phyloP scores from a whole-genome alignment of 2,329 filamentous ascomycete genomes.

The Aureobasidium sp. region DNA sequence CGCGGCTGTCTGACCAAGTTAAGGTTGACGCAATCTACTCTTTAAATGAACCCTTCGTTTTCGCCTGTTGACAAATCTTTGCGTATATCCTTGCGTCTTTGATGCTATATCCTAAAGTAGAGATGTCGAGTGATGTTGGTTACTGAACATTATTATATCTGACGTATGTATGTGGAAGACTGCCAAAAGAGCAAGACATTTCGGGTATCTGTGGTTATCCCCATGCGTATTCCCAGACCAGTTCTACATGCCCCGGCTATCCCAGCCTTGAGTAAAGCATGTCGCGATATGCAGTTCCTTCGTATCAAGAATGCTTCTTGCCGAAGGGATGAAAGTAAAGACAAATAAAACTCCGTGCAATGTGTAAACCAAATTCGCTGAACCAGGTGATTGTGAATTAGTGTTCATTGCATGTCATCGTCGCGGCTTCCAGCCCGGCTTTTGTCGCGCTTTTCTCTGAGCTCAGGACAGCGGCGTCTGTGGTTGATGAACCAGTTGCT shows the following conservation, averaged over 20 bases:
- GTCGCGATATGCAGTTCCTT: background rate
- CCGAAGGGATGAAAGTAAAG: background rate
- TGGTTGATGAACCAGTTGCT: conserved; percentile 37
- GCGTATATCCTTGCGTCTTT: background rate
- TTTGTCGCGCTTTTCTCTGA: conserved; percentile 31
- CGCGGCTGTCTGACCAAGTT: background rate
- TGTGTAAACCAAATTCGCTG: background rate
- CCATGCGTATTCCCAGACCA: conserved; percentile 4
- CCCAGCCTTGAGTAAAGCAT: background rate
- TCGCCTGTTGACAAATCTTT: conserved; percentile 8
- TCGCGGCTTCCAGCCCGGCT: conserved; percentile 12
- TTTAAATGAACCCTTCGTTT: background rate
- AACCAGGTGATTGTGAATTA: background rate
- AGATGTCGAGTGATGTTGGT: too few relatives aligned
- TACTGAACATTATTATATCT: conserved; percentile 1
- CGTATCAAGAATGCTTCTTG: background rate
- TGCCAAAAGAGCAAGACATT: background rate
- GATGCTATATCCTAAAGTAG: background rate
- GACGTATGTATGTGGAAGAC: background rate
- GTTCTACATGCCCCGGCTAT: conserved; percentile 1
- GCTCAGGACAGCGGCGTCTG: conserved; percentile 30
- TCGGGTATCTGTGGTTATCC: conserved; percentile 11
- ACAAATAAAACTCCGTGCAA: conserved; percentile 9
- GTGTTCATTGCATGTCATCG: conserved; percentile 7
- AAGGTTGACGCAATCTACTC: conserved; percentile 5